Evolutionary conservation across 1,139 yeast genomes (phyloP), one percentile per base, ranked within the genome.

Genomic region (Ashbya aceris): DNA sequence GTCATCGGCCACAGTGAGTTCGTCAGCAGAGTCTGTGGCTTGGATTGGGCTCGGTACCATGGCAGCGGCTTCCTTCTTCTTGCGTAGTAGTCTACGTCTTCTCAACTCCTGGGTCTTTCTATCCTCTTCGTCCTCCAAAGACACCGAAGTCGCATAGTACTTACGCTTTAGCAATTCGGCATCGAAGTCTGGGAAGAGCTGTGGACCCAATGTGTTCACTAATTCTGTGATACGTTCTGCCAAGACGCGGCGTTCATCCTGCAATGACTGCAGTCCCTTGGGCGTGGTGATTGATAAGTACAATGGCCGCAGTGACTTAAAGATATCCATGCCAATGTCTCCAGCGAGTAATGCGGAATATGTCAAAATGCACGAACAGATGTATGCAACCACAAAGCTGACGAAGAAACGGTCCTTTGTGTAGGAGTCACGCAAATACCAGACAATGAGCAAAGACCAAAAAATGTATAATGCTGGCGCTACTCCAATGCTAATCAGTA

Each of bases 341-440:
- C 98, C 97, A 42, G 87, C 79, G 20, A 84, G 71, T 50, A 91
- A 70, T 0, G 97, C 95, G 17, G 95, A 79, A 60, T 85, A 89
- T 1, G 96, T 84, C 26, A 89, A 77, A 32, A 74, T 60, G 1
- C 83, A 86, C 45, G 91, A 58, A 3, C 59, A 43, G 8, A 57
- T 42, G 45, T 65, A 65, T n/a, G 62, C 58, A 23, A 55, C 43
- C 48, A 54, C 50, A 44, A 62, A 64, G 34, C 63, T 50, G 5
- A 34, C 9, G 10, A 53, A 29, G 23, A 55, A 49, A 41, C 52
- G 62, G 44, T 50, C 46, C 12, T 44, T 43, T 14, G 53, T 45
- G 26, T 48, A 48, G 13, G 52, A 51, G 8, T 51, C 51, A 36
- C 60, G 50, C 43, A 55, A 53, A 38, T 56, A 54, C 43, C 58